Conservation (phyloP, 371 early-diverging fungal species). For the Gilbertella persicaria region DNA sequence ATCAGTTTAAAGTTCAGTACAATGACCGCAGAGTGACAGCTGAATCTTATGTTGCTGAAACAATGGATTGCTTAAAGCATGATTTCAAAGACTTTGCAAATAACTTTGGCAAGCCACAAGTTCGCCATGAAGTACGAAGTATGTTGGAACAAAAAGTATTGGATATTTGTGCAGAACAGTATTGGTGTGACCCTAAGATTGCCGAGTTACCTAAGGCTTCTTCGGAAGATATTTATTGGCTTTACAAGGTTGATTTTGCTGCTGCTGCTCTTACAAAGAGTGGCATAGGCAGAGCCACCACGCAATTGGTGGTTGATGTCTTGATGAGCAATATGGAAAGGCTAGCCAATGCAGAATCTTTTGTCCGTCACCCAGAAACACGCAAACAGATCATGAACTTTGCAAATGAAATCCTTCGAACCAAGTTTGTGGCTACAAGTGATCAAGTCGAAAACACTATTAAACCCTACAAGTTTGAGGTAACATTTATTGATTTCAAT, state of each 20-base stretch:
- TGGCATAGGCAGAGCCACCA: slow-evolving; percentile 90
- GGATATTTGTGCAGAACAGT: slow-evolving; percentile 89
- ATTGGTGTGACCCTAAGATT: slow-evolving; percentile 86
- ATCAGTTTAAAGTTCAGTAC: slow-evolving; percentile 98
- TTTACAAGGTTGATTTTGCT: slow-evolving; percentile 78
- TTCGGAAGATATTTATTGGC: slow-evolving; percentile 75
- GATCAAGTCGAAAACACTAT: slow-evolving; percentile 98
- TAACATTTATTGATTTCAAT: slow-evolving; percentile 8
- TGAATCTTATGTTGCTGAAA: slow-evolving; percentile 94
- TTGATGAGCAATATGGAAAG: slow-evolving; percentile 82
- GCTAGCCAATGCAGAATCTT: slow-evolving; percentile 80
- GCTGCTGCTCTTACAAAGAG: slow-evolving; percentile 89
- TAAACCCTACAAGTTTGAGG: slow-evolving; percentile 96
- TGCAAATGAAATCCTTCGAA: slow-evolving; percentile 80
- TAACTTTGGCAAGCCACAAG: slow-evolving; percentile 89
- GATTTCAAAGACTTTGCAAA: slow-evolving; percentile 89
- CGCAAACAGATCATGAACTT: slow-evolving; percentile 80
- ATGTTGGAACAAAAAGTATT: slow-evolving; percentile 89
- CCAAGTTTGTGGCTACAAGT: slow-evolving; percentile 83
- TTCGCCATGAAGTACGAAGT: slow-evolving; percentile 82
- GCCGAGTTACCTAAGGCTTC: slow-evolving; percentile 63
- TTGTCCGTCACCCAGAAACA: slow-evolving; percentile 83
- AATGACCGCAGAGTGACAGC: slow-evolving; percentile 92
- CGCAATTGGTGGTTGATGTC: slow-evolving; percentile 89
- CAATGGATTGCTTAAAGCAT: slow-evolving; percentile 90